Conservation (phyloP, 768 basidiomycete genomes). For the Boletus pseudo-olivaceus region DNA sequence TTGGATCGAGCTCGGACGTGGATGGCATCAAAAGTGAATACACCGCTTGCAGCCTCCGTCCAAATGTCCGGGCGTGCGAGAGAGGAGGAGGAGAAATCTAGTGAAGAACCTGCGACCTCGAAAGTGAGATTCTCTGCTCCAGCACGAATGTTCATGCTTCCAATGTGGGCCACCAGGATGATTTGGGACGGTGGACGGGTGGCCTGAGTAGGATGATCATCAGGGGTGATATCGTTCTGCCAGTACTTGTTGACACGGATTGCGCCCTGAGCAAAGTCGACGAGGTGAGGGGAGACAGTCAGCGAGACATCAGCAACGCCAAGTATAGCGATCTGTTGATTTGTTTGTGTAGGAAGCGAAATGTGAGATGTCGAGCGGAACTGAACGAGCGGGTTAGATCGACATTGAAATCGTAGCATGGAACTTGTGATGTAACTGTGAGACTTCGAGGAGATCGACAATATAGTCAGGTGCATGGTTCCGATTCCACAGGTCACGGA, state of each 20-base stretch:
- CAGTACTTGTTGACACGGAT: conserved; percentile 48
- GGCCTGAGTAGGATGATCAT: background rate
- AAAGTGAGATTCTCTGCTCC: conserved; percentile 68
- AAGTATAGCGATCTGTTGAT: conserved; percentile 30
- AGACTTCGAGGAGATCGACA: conserved; percentile 18
- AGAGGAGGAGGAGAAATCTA: conserved; percentile 23
- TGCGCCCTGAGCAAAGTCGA: conserved; percentile 55
- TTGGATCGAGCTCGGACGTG: conserved; percentile 57
- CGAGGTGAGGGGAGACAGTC: conserved; percentile 52
- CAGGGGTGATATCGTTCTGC: background rate
- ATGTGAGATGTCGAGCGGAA: conserved; percentile 12
- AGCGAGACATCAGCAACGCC: conserved; percentile 41
- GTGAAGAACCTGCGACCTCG: conserved; percentile 47
- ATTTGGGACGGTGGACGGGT: conserved; percentile 17
- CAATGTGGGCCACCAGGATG: conserved; percentile 42
- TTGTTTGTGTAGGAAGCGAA: conserved; percentile 10
- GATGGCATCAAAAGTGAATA: conserved; percentile 47
- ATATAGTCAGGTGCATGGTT: conserved; percentile 17
- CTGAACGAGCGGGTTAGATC: conserved; percentile 7
- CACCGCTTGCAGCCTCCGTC: conserved; percentile 45
- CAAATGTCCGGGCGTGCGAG: conserved; percentile 11
- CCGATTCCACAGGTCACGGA: conserved; percentile 20
- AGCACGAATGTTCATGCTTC: conserved; percentile 51
- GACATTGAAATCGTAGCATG: conserved; percentile 25
- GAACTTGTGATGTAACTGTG: conserved; percentile 25